Evolutionary conservation across 78 protist genomes (phyloP).

Genomic region (Capsaspora owczarzaki): DNA sequence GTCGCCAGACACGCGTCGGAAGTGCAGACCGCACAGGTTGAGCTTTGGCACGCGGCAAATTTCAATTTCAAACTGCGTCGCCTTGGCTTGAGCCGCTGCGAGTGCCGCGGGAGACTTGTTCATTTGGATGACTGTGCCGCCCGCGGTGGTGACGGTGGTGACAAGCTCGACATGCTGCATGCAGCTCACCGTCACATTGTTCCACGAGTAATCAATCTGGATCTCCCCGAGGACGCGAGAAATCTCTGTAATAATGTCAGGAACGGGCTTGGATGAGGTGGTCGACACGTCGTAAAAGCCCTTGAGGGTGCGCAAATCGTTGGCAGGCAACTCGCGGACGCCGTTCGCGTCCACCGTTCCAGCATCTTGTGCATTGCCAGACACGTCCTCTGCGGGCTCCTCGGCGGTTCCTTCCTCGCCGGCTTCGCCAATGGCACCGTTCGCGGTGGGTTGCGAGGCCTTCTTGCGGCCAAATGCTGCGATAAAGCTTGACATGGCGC

Average conservation of each 20-base stretch:
- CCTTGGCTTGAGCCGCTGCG: too few species aligned
- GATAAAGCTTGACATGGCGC: neutral
- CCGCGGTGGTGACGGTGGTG: neutral
- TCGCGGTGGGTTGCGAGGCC: neutral
- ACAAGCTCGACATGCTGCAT: too few species aligned
- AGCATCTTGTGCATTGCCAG: too few species aligned
- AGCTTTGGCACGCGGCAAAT: neutral
- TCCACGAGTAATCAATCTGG: neutral
- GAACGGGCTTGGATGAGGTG: neutral
- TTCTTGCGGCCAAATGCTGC: neutral
- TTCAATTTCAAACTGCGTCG: conserved; percentile 6
- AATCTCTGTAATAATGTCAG: neutral
- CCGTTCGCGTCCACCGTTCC: too few species aligned
- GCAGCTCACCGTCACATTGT: neutral
- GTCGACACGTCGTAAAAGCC: conserved; percentile 4
- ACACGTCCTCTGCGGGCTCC: too few species aligned
- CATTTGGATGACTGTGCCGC: too few species aligned
- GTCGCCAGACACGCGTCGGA: conserved; percentile 12
- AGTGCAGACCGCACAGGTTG: neutral
- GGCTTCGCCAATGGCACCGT: neutral
- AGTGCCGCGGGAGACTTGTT: neutral
- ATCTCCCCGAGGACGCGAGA: neutral
- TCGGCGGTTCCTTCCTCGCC: neutral
- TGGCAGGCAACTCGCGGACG: neutral
- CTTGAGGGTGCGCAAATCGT: neutral